Evolutionary conservation across 208 protist genomes (phyloP).

Genomic region (Acanthamoeba castellanii): DNA sequence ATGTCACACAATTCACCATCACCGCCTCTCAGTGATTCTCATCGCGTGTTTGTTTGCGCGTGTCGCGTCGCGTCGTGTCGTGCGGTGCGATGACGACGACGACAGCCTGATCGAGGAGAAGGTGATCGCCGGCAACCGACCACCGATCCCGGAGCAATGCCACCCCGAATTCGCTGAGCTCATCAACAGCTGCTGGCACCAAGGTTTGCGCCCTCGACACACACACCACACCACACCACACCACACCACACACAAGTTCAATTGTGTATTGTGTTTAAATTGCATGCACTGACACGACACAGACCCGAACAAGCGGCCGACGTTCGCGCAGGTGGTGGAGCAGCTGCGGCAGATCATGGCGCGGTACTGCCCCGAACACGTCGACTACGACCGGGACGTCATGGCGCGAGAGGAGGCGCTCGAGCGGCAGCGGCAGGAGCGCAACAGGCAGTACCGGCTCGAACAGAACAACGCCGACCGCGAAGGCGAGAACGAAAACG

Average conservation of each 20-base stretch:
- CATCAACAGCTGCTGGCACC: constrained; percentile 78
- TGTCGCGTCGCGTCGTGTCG: neutral
- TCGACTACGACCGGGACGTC: constrained; percentile 37
- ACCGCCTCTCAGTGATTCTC: no score
- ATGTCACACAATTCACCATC: no score
- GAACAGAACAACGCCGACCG: neutral
- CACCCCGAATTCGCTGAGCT: constrained; percentile 57
- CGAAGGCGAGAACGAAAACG: neutral
- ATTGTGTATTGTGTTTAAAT: neutral
- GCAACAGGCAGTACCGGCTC: neutral
- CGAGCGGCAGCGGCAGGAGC: neutral
- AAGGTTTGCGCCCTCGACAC: neutral
- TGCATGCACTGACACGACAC: no score
- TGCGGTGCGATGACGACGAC: neutral
- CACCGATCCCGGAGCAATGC: constrained; percentile 64
- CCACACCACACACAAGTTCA: neutral
- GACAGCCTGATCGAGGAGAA: constrained; percentile 75
- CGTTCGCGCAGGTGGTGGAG: constrained; percentile 12
- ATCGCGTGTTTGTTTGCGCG: neutral
- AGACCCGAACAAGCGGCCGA: constrained; percentile 25
- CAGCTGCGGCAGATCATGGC: neutral
- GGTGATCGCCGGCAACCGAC: constrained; percentile 78
- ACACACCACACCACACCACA: no score
- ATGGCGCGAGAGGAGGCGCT: neutral
- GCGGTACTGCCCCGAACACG: constrained; percentile 15